Evolutionary conservation across 2,329 filamentous ascomycete species (phyloP), one percentile per base, ranked within the genome.

Genomic region (Colletotrichum sp.): DNA sequence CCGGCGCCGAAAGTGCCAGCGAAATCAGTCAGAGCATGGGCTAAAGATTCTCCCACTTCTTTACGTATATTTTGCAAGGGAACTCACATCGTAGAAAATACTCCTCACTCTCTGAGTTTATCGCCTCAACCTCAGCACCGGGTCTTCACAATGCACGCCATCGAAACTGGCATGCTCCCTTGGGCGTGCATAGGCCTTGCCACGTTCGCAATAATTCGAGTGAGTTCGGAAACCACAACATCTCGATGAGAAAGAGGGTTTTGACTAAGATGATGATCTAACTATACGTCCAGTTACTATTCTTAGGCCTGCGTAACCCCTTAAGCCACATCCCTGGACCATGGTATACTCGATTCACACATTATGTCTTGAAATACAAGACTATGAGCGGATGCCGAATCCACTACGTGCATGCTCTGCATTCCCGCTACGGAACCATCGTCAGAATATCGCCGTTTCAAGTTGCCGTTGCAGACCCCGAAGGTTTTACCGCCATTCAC

Each of bases 361-460:
- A 59, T 7, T 59, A 28, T 28, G 55, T 28, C 13, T 28, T 59
- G 55, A 59, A 59, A 28, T 28, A 9, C 16, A 24, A 59, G 3
- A 59, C 55, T 2, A 59, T 59, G 21, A 59, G 21, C 26, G 55
- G 55, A 2, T 18, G 24, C 8, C 55, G 55, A 2, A 28, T 59
- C 5, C 55, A 59, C 15, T 59, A 59, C 24, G 34, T 73, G 18
- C 71, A 74, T 57, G 32, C 34, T 4, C 18, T 74, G 5, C 71
- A 74, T 52, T 16, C 21, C 12, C 32, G 36, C 13, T 66, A 75
- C 9, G 72, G 72, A 6, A n/a, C 72, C 18, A 30, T 75, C 8
- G 72, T 75, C 4, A 59, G 72, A 2, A 32, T 71, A 28, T 49
- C 39, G 21, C 72, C 72, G 0, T 32, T 68, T n/a, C 36, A 75